Percentiles rank a stretch among this genome's conserved stretches.
Evolutionary conservation across 495 filamentous ascomycete genomes (phyloP).

Genomic region (Penicillium silybi): DNA sequence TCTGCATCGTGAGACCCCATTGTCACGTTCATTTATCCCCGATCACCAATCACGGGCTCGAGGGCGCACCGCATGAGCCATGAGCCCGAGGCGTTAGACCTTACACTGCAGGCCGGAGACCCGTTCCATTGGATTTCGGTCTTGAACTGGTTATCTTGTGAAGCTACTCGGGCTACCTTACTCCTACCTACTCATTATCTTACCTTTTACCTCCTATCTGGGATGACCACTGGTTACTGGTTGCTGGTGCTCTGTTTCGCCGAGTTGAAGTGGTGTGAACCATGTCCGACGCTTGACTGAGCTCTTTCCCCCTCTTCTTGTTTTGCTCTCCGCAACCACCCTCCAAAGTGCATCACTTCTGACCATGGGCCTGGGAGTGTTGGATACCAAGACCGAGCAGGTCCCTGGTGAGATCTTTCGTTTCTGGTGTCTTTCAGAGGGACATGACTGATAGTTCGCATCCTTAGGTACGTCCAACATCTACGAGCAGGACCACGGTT

Average conservation of each 20-base stretch:
- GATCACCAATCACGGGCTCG: neutral
- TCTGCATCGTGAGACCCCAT: neutral
- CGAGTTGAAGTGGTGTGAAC: neutral
- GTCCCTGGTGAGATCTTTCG: conserved; percentile 62
- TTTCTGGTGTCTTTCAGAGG: neutral
- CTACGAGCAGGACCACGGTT: conserved; percentile 51
- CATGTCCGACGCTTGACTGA: neutral
- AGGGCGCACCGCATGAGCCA: neutral
- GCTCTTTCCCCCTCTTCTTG: neutral
- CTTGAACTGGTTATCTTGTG: neutral
- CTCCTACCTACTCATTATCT: too few species aligned
- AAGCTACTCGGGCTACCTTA: neutral
- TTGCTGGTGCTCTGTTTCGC: neutral
- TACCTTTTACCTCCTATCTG: neutral
- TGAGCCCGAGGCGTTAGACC: neutral
- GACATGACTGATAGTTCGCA: neutral
- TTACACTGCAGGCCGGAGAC: neutral
- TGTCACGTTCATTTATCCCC: neutral
- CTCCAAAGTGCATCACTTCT: neutral
- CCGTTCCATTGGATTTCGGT: neutral
- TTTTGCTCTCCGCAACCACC: neutral
- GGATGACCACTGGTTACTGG: neutral
- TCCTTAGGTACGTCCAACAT: conserved; percentile 61
- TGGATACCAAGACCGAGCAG: conserved; percentile 57
- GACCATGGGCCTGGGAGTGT: conserved; percentile 77